These are phyloP conservation scores for Acanthamoeba castellanii DNA, from an alignment of 208 protist species.

Conservation along the genomic window DNA sequence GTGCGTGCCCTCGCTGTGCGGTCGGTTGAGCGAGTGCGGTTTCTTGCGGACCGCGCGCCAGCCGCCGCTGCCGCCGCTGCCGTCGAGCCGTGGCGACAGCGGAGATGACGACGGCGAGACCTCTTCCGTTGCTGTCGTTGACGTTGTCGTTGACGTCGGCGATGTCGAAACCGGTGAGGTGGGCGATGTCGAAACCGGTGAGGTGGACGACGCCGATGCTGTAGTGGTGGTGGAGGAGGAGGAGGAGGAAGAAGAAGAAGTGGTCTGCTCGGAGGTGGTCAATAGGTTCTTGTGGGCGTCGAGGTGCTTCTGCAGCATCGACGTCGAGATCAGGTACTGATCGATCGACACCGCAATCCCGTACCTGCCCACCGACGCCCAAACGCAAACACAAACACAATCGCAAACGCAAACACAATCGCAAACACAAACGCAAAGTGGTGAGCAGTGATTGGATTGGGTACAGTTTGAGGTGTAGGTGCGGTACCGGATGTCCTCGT, in stretches of 20 bases:
- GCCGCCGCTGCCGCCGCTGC: background rate
- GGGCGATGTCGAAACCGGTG: background rate
- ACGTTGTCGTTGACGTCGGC: background rate
- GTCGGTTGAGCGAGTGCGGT: background rate
- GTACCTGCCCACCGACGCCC: background rate
- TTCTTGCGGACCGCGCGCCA: slow-evolving; percentile 43
- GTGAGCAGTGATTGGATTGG: no score
- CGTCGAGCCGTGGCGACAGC: background rate
- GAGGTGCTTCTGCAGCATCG: slow-evolving; percentile 61
- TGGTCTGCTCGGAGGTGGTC: background rate
- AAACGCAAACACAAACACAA: background rate
- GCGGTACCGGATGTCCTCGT: slow-evolving; percentile 54
- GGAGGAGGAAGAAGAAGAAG: no score
- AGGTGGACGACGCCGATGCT: background rate
- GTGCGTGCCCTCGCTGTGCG: background rate
- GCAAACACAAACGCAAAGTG: background rate
- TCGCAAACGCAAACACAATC: background rate
- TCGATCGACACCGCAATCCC: slow-evolving; percentile 67
- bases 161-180: background rate
- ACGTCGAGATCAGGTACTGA: slow-evolving; percentile 67
- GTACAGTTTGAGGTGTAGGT: background rate
- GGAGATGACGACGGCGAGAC: background rate
- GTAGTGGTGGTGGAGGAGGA: background rate
- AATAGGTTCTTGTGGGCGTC: slow-evolving; percentile 32
- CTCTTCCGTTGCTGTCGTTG: background rate